These are phyloP conservation scores for Ophiostoma sp. DNA, from an alignment of 2,329 filamentous ascomycete species.

Conservation along the genomic window DNA sequence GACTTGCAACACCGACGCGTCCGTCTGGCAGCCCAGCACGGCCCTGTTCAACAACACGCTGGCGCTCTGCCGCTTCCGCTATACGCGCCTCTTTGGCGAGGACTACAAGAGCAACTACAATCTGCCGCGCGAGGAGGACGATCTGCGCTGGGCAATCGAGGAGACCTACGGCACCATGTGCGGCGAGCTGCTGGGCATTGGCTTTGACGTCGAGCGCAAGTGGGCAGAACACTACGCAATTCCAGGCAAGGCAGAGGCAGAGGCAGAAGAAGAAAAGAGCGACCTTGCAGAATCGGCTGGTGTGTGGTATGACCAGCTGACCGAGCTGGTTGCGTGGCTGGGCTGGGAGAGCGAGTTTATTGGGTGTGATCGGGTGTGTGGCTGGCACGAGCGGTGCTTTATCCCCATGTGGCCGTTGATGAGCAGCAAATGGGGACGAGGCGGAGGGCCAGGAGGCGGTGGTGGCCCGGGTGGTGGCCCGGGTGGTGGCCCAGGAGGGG, in stretches of 20 bases:
- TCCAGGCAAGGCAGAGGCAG: not conserved
- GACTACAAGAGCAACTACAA: constrained; percentile 24
- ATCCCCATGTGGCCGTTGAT: constrained; percentile 49
- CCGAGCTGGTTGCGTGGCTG: constrained; percentile 46
- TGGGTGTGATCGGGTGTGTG: constrained; percentile 39
- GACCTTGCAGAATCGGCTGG: not conserved
- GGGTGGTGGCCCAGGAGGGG: constrained; percentile 8
- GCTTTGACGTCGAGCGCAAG: constrained; percentile 39
- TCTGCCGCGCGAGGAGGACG: constrained; percentile 35
- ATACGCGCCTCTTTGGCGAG: constrained; percentile 36
- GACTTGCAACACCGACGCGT: not conserved
- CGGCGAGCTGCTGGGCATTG: constrained; percentile 38
- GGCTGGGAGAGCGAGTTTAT: constrained; percentile 47
- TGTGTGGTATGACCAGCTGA: constrained; percentile 35
- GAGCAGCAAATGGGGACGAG: constrained; percentile 18
- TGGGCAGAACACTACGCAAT: constrained; percentile 32
- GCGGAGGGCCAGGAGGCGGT: constrained; percentile 13
- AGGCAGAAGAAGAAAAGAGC: not conserved
- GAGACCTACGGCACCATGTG: constrained; percentile 41
- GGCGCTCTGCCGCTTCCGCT: constrained; percentile 40
- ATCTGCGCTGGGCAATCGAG: constrained; percentile 39
- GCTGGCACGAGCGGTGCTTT: constrained; percentile 42
- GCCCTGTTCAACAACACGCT: constrained; percentile 37
- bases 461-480: constrained; percentile 1
- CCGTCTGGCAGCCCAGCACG: constrained; percentile 35